Evolutionary conservation across 352 stramenopile species (phyloP).

Genomic region (Labyrinthula sp.): DNA sequence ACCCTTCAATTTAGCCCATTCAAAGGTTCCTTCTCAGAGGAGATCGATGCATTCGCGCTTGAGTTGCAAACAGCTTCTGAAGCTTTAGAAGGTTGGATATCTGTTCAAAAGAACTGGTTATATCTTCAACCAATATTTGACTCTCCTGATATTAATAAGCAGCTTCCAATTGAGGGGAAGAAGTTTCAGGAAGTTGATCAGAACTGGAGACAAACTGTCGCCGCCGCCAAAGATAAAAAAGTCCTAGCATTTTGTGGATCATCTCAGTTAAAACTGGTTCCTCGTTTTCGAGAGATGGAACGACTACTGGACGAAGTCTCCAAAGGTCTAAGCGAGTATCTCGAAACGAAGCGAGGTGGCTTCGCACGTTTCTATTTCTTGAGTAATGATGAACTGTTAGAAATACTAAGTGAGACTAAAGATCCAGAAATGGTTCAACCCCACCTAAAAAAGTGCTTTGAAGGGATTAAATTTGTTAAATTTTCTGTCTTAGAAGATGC

Average conservation of each 20-base stretch:
- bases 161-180: constrained; percentile 71
- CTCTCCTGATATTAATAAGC: constrained; percentile 80
- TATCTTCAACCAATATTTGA: constrained; percentile 84
- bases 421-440: constrained; percentile 75
- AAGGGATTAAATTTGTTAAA: constrained; percentile 65
- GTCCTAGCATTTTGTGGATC: constrained; percentile 73
- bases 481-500: too few relatives aligned
- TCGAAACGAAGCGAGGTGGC: constrained; percentile 71
- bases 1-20: constrained; percentile 80
- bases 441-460: constrained; percentile 81
- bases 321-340: constrained; percentile 74
- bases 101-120: constrained; percentile 72
- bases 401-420: constrained; percentile 82
- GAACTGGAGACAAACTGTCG: constrained; percentile 46
- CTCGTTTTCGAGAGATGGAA: constrained; percentile 70
- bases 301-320: constrained; percentile 75
- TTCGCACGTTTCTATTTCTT: constrained; percentile 83
- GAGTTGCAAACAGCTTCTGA: constrained; percentile 65
- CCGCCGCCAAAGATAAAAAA: constrained; percentile 39
- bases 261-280: constrained; percentile 50
- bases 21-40: constrained; percentile 74
- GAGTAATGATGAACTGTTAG: constrained; percentile 75
- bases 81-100: constrained; percentile 73
- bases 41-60: constrained; percentile 64
- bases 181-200: constrained; percentile 76